Evolutionary conservation across 2,329 filamentous ascomycete species (phyloP), one percentile per base, ranked within the genome.

Genomic region (Penicillium decumbens): DNA sequence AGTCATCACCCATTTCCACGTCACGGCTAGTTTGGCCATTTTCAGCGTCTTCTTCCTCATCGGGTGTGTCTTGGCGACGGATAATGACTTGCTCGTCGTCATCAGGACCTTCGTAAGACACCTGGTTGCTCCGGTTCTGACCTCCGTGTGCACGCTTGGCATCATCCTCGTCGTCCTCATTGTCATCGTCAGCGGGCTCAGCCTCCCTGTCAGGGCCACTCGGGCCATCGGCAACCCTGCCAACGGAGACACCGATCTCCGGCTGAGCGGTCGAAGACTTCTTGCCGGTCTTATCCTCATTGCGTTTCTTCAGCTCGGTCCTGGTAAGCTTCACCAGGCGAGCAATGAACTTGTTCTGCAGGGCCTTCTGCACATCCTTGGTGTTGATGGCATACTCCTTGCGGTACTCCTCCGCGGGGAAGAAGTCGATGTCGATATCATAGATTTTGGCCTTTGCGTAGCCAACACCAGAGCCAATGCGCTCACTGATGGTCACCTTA

Each of bases 61-160:
- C 81, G 20, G 75, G 71, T 2, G 77, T 76, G 63, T 85, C 79
- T 49, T 80, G 78, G 45, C 76, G 75, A 60, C 86, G 84, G 47
- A 95, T 83, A 30, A 80, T 84, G 58, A 89, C 83, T 62, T 95
- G 81, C 64, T 97, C 93, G 3, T 92, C 92, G 4, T 95, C 91
- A 65, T 97, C 93, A 41, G 95, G 95, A 29, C 85, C 88, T 33
- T 89, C 92, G 60, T 96, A 97, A 12, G 89, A 93, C 2, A 92
- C 84, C 27, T 86, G 88, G 70, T 95, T 88, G 45, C 80, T 77
- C 35, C 88, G 84, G 67, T 95, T 93, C 40, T 83, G 82, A 23
- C 54, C 59, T 38, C 67, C 63, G 83, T 91, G 43, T 81, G 76
- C 76, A 45, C 81, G 75, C 53, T 77, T 80, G 47, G 81, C 80